Base-by-base conservation (phyloP, 495 filamentous ascomycete genomes). In the Penicillium pancosmium region DNA sequence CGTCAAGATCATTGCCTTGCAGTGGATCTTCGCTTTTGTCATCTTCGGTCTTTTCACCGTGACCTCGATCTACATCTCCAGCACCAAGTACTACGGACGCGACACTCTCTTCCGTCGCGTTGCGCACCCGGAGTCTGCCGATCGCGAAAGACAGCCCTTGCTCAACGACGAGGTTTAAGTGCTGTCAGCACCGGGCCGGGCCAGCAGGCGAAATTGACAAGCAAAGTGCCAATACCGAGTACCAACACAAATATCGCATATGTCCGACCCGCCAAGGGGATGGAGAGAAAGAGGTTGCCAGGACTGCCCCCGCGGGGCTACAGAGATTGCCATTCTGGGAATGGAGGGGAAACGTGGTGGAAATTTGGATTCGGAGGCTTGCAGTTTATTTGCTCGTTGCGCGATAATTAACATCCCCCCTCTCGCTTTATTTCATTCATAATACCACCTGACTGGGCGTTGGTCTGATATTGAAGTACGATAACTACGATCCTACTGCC, bases 21-120 rank as follows among this genome's bases (percentile, higher is more conserved):
- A 97, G 76, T 95, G 90, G 92, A 92, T 92, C 71, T 96, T 95
- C 68, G 91, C 91, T 33, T 93, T 95, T 64, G 79, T 84, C 60
- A 88, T 95, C 70, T 92, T 93, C 81, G 85, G 77, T 1, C 69
- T 91, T 40, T 82, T 95, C 52, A 85, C 92, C 66, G 65, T 91
- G 10, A 69, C 78, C 3, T 89, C 88, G 2, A 52, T 88, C 1
- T 73, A 83, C 27, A 78, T 92, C 52, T 87, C 86, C 5, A 71
- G 86, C 25, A 87, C 90, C 7, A 84, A 81, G 55, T 82, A 86
- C 59, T 78, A 84, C 33, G 85, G 87, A 25, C 82, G 77, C 31
- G 75, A 80, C 49, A 66, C 73, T 19, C 64, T 76, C 8, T 78
- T 80, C 69, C 73, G 68, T 43, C 69, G 68, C 34, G 51, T 73